A percentile compares a stretch with the other conserved stretches of the same genome.
These are phyloP conservation scores for Colletotrichum costaricense DNA, from an alignment of 2,329 filamentous ascomycete species.

Conservation along the genomic window DNA sequence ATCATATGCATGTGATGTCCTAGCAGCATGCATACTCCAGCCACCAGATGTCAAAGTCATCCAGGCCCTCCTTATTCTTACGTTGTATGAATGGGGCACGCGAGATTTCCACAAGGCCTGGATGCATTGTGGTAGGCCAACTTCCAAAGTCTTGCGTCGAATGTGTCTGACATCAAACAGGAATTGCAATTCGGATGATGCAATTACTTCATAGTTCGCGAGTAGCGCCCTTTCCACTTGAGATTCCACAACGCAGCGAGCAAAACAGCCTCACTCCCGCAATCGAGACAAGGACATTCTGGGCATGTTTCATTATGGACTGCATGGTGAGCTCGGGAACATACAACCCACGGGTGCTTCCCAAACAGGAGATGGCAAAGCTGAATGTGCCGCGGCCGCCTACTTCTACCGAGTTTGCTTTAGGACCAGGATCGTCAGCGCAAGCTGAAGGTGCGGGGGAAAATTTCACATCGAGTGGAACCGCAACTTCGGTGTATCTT, in stretches of 20 bases:
- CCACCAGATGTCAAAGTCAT: slow-evolving; percentile 48
- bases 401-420: slow-evolving; percentile 35
- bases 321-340: slow-evolving; percentile 56
- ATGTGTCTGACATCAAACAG: slow-evolving; percentile 25
- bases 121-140: slow-evolving; percentile 49
- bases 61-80: slow-evolving; percentile 52
- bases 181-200: slow-evolving; percentile 53
- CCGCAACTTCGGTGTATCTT: slow-evolving; percentile 33
- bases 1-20: slow-evolving; percentile 41
- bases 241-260: slow-evolving; percentile 36
- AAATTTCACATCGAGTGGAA: slow-evolving; percentile 10
- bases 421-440: neutral
- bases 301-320: slow-evolving; percentile 59
- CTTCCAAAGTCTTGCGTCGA: neutral
- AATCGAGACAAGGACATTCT: slow-evolving; percentile 54
- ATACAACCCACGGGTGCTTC: slow-evolving; percentile 50
- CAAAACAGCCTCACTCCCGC: slow-evolving; percentile 40
- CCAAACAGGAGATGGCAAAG: slow-evolving; percentile 48
- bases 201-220: slow-evolving; percentile 47
- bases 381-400: slow-evolving; percentile 40
- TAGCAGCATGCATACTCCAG: slow-evolving; percentile 42
- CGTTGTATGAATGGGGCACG: slow-evolving; percentile 55
- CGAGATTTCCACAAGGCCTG: slow-evolving; percentile 55
- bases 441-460: slow-evolving; percentile 35
- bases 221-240: slow-evolving; percentile 43